Evolutionary conservation across 2,329 filamentous ascomycete species (phyloP).

Genomic region (Chrysosporium queenslandicum): DNA sequence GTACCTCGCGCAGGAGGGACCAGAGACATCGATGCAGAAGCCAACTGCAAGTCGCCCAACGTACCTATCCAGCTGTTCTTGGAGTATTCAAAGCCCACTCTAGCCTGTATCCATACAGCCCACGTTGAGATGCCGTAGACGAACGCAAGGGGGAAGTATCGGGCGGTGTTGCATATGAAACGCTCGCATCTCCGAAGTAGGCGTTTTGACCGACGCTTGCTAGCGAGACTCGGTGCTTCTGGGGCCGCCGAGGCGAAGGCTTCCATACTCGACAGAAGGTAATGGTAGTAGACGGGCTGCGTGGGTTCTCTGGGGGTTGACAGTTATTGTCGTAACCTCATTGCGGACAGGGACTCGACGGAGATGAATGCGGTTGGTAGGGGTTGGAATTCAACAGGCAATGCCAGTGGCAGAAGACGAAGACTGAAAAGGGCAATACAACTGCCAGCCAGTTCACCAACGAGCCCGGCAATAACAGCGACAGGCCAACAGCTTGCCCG

Average conservation of each 20-base stretch:
- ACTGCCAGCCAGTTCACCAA: too few relatives aligned
- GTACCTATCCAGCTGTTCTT: conserved; percentile 41
- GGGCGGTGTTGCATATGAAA: conserved; percentile 66
- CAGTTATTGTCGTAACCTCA: neutral
- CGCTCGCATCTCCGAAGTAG: conserved; percentile 56
- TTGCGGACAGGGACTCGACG: neutral
- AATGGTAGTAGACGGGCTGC: too few relatives aligned
- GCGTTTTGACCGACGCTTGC: conserved; percentile 34
- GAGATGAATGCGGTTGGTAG: too few relatives aligned
- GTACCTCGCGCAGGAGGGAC: too few relatives aligned
- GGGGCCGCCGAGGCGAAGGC: conserved; percentile 28
- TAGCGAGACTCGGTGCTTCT: conserved; percentile 30
- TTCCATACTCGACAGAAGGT: conserved; percentile 24
- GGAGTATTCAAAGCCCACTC: conserved; percentile 53
- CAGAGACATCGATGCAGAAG: neutral
- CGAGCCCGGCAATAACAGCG: too few relatives aligned
- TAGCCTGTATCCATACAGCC: conserved; percentile 79
- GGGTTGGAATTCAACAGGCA: too few relatives aligned
- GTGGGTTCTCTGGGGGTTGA: too few relatives aligned
- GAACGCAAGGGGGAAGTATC: conserved; percentile 78
- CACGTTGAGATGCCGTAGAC: conserved; percentile 86
- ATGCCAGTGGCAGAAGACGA: too few relatives aligned
- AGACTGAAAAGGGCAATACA: too few relatives aligned
- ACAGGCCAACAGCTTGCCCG: too few relatives aligned
- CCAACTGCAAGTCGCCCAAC: neutral